phyloP scores from a whole-genome alignment of 768 basidiomycete genomes.

The Leccinum variicolor region DNA sequence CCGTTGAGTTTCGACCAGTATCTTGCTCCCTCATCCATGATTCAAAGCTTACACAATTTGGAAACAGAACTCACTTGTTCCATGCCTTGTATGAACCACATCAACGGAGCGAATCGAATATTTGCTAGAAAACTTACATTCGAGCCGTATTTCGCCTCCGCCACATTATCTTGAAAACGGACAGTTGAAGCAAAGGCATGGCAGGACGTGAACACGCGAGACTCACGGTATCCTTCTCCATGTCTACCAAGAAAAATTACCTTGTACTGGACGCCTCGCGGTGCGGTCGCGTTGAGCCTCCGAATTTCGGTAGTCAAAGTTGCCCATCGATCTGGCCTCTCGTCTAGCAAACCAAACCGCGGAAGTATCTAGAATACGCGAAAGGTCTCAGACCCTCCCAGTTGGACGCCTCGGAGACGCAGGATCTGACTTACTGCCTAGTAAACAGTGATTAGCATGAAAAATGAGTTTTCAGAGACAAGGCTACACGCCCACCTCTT shows the following conservation, averaged over 20 bases:
- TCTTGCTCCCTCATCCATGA: slow-evolving; percentile 28
- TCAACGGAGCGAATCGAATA: background rate
- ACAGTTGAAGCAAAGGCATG: background rate
- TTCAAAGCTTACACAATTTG: background rate
- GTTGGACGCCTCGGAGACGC: background rate
- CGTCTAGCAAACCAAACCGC: slow-evolving; percentile 4
- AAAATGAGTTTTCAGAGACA: background rate
- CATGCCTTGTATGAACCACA: background rate
- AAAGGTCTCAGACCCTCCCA: background rate
- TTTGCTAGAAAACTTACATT: slow-evolving; percentile 19
- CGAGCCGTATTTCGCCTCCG: slow-evolving; percentile 59
- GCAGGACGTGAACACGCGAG: background rate
- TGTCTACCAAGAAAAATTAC: slow-evolving; percentile 63
- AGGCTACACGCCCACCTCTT: background rate
- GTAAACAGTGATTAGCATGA: background rate
- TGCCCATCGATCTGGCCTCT: slow-evolving; percentile 45
- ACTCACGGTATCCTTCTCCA: slow-evolving; percentile 39
- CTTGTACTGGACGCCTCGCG: slow-evolving; percentile 34
- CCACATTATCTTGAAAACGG: slow-evolving; percentile 58
- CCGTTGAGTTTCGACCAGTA: slow-evolving; percentile 36
- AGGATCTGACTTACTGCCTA: slow-evolving; percentile 1
- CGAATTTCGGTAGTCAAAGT: slow-evolving; percentile 37
- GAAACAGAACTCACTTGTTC: slow-evolving; percentile 1
- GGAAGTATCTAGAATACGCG: slow-evolving; percentile 1
- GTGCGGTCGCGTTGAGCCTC: slow-evolving; percentile 25